Conservation (phyloP, 2,329 filamentous ascomycete genomes). For the Didymella pomorum region DNA sequence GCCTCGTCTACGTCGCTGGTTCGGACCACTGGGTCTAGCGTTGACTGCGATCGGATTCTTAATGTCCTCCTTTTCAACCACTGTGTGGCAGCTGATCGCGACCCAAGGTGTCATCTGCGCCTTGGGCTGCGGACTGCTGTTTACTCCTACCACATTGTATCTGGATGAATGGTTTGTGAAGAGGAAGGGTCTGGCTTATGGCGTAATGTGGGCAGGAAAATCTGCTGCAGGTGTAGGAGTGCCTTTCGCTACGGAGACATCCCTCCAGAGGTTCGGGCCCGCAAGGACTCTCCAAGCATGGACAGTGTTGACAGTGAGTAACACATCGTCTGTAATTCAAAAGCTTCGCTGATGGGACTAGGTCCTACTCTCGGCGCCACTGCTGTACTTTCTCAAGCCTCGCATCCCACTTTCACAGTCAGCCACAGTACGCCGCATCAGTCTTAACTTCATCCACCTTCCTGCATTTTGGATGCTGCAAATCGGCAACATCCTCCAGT, state of each 20-base stretch:
- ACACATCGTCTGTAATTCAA: neutral
- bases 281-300: constrained; percentile 53
- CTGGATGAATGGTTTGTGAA: constrained; percentile 69
- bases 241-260: constrained; percentile 52
- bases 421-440: constrained; percentile 29
- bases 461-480: constrained; percentile 47
- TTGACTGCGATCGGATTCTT: constrained; percentile 25
- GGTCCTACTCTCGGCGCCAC: constrained; percentile 40
- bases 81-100: constrained; percentile 42
- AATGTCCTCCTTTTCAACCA: constrained; percentile 41
- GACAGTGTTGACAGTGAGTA: constrained; percentile 31
- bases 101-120: constrained; percentile 52
- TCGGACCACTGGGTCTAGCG: constrained; percentile 43
- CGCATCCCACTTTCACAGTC: constrained; percentile 50
- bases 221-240: constrained; percentile 55
- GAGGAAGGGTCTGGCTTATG: constrained; percentile 66
- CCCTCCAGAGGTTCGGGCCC: constrained; percentile 52
- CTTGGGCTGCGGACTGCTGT: constrained; percentile 57
- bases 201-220: constrained; percentile 62
- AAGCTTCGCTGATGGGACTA: constrained; percentile 12
- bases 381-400: constrained; percentile 51
- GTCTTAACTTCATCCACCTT: constrained; percentile 45
- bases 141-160: constrained; percentile 59
- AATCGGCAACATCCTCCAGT: constrained; percentile 47
- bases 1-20: constrained; percentile 41